A percentile compares a stretch with the other conserved stretches of the same genome.
Conservation (phyloP, 2,329 filamentous ascomycete species). For the Talaromyces sp. region DNA sequence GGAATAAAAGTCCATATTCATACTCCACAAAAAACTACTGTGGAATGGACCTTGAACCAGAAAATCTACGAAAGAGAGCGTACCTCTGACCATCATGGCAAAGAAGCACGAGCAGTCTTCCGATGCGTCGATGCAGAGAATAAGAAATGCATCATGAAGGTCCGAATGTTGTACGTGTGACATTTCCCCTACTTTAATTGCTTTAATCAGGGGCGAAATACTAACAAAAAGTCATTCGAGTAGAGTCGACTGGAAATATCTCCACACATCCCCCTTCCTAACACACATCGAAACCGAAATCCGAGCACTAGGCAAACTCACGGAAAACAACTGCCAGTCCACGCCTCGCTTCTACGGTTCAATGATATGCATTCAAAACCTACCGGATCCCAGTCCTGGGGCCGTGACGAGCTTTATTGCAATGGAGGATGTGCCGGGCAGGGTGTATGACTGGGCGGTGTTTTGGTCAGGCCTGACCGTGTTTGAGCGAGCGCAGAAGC, state of each 20-base stretch:
- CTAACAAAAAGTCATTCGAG: background rate
- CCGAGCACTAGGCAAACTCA: background rate
- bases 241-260: background rate
- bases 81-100: background rate
- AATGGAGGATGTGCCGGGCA: background rate
- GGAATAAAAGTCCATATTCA: background rate
- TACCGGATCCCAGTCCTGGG: background rate
- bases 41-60: background rate
- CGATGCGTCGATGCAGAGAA: background rate
- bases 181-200: too few relatives aligned
- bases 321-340: background rate
- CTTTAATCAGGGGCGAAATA: background rate
- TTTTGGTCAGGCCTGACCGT: background rate
- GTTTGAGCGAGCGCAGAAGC: background rate
- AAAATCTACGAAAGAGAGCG: background rate
- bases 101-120: slow-evolving; percentile 2
- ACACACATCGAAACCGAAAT: background rate
- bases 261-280: background rate
- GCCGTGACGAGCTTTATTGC: slow-evolving; percentile 2
- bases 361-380: background rate
- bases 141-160: background rate
- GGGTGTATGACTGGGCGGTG: background rate
- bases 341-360: background rate
- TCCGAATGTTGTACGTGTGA: background rate
- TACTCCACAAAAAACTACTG: background rate